Base-by-base conservation (phyloP, 2,329 filamentous ascomycete genomes). In the Alternaria longipes region DNA sequence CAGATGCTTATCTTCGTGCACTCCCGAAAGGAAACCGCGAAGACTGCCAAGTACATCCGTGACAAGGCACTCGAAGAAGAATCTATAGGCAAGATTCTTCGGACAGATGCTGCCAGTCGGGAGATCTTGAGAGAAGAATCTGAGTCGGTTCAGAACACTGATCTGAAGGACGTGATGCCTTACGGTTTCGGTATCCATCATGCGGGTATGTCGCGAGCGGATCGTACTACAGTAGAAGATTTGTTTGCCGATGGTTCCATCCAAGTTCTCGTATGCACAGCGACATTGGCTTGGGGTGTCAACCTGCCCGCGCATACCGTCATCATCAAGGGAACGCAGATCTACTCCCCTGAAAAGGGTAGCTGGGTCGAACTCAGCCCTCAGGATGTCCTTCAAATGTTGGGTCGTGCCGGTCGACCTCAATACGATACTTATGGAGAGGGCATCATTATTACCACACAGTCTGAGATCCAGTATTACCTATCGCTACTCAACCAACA, bases 1-100 rank as follows among this genome's bases (percentile, higher is more conserved):
- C 95, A 99, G 79, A 97, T 99, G 94, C 88, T 99, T 40, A 97
- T 99, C 61, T 99, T 99, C 75, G 95, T 99, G 6, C 96, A 99
- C 78, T 99, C 96, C 36, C 87, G 95, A 72, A 99, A 99, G 76
- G 96, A 99, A 79, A 99, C 96, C 0, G 93, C 94, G 8, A 99
- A 99, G 82, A 99, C 96, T 3, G 95, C 94, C 24, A 93, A 91
- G 74, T 97, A 97, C 76, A 94, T 99, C 73, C 88, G 94, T 65
- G 96, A 99, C 82, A 97, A 97, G 81, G 94, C 95, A 4, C 82
- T 99, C n/a, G 95, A 99, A 78, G 86, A 93, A 83, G 96, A 98
- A 73, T 97, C 95, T 0, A 98, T 99, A 72, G 93, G 94, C 60
- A 93, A 98, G 79, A 97, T 99, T 62, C 84, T 99, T 64, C 91